Conservation (phyloP, 805 yeast genomes). For the Diddensiella santjacobensis region DNA sequence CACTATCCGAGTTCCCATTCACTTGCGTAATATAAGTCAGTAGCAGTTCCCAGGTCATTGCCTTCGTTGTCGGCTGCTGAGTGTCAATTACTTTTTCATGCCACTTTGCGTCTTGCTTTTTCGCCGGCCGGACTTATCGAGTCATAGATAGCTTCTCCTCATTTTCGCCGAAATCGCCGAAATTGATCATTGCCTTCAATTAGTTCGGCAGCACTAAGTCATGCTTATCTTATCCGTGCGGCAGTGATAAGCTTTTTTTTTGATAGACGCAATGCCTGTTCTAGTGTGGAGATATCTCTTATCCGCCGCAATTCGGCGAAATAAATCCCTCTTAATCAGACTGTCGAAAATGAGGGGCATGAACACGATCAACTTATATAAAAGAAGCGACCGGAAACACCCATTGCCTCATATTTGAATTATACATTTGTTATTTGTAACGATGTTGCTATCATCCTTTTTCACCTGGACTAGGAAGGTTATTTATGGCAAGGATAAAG, state of each 20-base stretch:
- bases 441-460: conserved; percentile 5
- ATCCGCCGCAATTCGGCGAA: neutral
- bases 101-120: too few species aligned
- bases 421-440: conserved; percentile 23
- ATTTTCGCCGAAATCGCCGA: neutral
- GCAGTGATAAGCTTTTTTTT: neutral
- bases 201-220: too few species aligned
- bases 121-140: too few species aligned
- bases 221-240: neutral
- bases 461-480: conserved; percentile 6
- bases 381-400: too few species aligned
- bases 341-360: too few species aligned
- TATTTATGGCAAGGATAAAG: conserved; percentile 8
- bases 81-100: too few species aligned
- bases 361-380: too few species aligned
- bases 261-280: neutral
- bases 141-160: neutral
- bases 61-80: too few species aligned
- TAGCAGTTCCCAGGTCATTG: too few species aligned
- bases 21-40: too few species aligned
- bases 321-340: neutral
- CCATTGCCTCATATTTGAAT: neutral
- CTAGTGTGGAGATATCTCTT: neutral
- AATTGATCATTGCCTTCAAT: too few species aligned
- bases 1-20: too few species aligned